Evolutionary conservation across 2,329 filamentous ascomycete genomes (phyloP).

Genomic region (Aspergillus pseudotamarii): DNA sequence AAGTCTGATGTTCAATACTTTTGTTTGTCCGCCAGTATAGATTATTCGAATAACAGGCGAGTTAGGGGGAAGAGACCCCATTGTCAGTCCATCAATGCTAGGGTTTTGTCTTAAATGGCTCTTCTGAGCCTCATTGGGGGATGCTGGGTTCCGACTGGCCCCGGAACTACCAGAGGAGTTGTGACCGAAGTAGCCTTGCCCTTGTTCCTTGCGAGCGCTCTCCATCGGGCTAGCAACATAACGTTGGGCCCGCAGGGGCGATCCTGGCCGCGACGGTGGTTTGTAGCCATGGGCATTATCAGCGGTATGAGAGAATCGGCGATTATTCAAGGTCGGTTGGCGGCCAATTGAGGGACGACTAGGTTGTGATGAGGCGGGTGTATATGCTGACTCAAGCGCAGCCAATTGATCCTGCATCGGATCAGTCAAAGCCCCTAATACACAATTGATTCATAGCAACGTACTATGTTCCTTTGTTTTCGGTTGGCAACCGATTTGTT

Average conservation of each 20-base stretch:
- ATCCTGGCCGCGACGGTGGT: conserved; percentile 68
- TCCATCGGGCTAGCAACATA: conserved; percentile 65
- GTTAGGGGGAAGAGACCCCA: conserved; percentile 80
- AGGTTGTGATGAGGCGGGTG: conserved; percentile 63
- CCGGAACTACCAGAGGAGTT: conserved; percentile 57
- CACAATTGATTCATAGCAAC: conserved; percentile 27
- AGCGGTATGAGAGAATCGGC: conserved; percentile 60
- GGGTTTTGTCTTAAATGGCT: conserved; percentile 78
- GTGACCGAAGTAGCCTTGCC: conserved; percentile 57
- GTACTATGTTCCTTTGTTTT: conserved; percentile 82
- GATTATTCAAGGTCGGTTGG: conserved; percentile 56
- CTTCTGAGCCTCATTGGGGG: conserved; percentile 66
- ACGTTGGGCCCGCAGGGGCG: conserved; percentile 66
- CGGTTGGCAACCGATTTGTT: conserved; percentile 75
- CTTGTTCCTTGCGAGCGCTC: conserved; percentile 52
- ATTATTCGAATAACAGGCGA: conserved; percentile 92
- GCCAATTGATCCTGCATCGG: conserved; percentile 76
- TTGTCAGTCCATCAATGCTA: conserved; percentile 82
- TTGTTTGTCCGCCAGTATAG: conserved; percentile 86
- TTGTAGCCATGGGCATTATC: conserved; percentile 53
- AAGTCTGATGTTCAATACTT: conserved; percentile 89
- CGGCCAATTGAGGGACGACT: conserved; percentile 63
- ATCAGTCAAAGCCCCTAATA: conserved; percentile 18
- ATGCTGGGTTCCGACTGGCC: conserved; percentile 59
- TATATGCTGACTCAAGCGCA: conserved; percentile 69